Evolutionary conservation across 1,139 yeast species (phyloP), one percentile per base, ranked within the genome.

Genomic region (Wickerhamomyces sp.): DNA sequence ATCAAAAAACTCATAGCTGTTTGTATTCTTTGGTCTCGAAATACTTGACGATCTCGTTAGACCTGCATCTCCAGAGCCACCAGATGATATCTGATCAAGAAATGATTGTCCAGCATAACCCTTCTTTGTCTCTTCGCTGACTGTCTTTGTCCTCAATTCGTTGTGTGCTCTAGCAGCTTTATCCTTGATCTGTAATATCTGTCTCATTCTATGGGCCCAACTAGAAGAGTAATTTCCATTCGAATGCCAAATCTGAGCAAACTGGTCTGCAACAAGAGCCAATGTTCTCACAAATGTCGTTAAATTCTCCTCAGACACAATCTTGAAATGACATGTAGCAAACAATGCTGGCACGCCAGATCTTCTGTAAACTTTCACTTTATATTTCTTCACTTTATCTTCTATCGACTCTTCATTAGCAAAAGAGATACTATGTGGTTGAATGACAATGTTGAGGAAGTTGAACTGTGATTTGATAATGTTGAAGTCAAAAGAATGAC

Each of bases 381-480:
- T 73, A 57, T 64, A 83, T 46, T 64, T 48, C 26, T 42, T 41
- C 12, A 31, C 29, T 3, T 35, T 36, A 8, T 39, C 28, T 6
- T 39, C 24, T 5, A 35, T 16, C 3, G 17, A 18, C 11, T 31
- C 10, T 20, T 32, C 41, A 6, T 35, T 35, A 5, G 30, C 31
- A 19, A 42, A 40, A 0, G 57, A 45, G 3, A 51, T 38, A 15
- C 66, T 55, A 41, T 78, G 81, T 0, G 94, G 95, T 7, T 82
- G 68, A 23, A 87, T 75, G 23, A 86, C 93, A 44, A 87, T 76
- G 47, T 81, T 83, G 54, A 87, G 66, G 56, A 86, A 86, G 49
- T 83, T 86, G 66, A 87, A 87, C 58, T 87, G 95, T 13, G 88
- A 75, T 53, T 75, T 72, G 43, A 87, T 76, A 27, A 78, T 58